Base-by-base conservation (phyloP, 805 yeast genomes). In the Candida verbasci region DNA sequence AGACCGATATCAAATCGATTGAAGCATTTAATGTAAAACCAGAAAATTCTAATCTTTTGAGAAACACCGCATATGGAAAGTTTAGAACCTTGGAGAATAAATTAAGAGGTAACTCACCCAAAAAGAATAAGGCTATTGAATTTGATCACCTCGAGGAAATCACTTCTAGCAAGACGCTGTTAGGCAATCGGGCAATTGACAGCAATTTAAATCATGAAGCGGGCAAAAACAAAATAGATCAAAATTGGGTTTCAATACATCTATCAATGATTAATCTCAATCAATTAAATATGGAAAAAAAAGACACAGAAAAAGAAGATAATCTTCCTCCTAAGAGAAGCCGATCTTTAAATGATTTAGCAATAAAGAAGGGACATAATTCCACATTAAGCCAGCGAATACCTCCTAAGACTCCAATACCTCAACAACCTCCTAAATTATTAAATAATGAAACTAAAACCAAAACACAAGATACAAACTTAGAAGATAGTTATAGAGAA, bases 1-100 rank as follows among this genome's bases (percentile, higher is more conserved):
- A 21, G 14, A 26, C 37, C 6, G 10, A 25, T 9, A 17, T 25
- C 5, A 12, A 26, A 7, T 2, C 17, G 3, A 34, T 27, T 3
- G 12, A 16, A 17, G 25, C 37, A 7, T 34, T 34, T 16, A 27
- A 34, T 22, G 22, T 34, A 5, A 20, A 29, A n/a, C 22, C 9
- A 15, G 8, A 16, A 12, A 25, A 15, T n/a, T 12, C 11, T 10
- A 11, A 25, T 4, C 11, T 25, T 25, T 25, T 25, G 16, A 25
- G 12, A 25, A 25, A 25, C 4, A 25, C 7, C 12, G 17, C 28
- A 12, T 25, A 25, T 15, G 17, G 12, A 3, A 25, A 12, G 6
- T 25, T 15, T 5, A 25, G 6, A 12, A n/a, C 4, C 17, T 7
- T 25, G 12, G 28, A 25, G 12, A 25, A 25, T 6, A 25, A 8